Base-by-base conservation (phyloP, 768 basidiomycete genomes). In the Imleria badia region DNA sequence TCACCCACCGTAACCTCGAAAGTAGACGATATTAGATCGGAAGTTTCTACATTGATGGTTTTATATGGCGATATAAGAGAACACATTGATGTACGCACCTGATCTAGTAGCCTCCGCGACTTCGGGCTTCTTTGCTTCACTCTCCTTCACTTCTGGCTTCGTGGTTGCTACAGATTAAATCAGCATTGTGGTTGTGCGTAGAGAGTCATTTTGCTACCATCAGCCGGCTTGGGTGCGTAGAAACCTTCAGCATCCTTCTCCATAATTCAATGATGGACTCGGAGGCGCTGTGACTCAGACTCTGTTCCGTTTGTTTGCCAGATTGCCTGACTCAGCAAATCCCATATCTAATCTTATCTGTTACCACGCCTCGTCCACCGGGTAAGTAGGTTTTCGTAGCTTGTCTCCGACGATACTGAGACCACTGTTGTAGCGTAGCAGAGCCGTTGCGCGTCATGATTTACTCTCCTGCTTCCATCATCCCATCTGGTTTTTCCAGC, bases 191-290 rank as follows among this genome's bases (percentile, higher is more conserved):
- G 11, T 40, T 22, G 9, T 31, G 43, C 13, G 10, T 29, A 12
- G 23, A 29, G 36, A 15, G 5, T 0, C 1, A 48, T 12, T 55
- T 41, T 39, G 29, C 34, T 69, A 86, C 84, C 78, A 59, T 74
- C 69, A 12, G 64, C 55, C 31, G 66, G 35, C 52, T 73, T 76
- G 7, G 87, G 78, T 19, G 78, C 83, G 66, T 87, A 90, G 70
- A 91, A 91, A 2, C 89, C 89, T 51, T 91, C 89, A 48, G 81
- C 86, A 70, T 89, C 88, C 73, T 87, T 91, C 67, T 87, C 77
- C 79, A 88, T 80, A 52, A 60, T 68, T 54, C 64, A 49, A 44
- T 29, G 55, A 54, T 45, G 57, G 58, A 55, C 46, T 30, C 42
- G 48, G 38, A 22, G 46, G 34, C 19, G 38, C 41, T 48, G 34